Evolutionary conservation across 495 filamentous ascomycete genomes (phyloP).

Genomic region (Xylaria acuta): DNA sequence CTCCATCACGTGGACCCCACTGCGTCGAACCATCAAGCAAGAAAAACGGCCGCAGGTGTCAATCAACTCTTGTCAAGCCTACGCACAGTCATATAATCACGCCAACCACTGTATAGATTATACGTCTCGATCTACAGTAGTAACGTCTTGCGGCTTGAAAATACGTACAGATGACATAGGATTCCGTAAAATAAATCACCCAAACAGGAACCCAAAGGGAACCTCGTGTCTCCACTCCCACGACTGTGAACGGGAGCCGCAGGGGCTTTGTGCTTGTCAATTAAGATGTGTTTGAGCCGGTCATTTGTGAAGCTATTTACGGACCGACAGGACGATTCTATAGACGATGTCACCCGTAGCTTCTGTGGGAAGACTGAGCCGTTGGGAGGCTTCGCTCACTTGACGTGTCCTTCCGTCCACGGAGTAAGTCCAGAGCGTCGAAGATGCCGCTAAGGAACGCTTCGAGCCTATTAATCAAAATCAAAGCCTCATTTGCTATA

Average conservation of each 20-base stretch:
- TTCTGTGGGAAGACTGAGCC: not conserved
- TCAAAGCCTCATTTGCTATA: not conserved
- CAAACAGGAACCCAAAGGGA: no score
- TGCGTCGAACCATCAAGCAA: conserved; percentile 1
- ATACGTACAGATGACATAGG: no score
- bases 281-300: no score
- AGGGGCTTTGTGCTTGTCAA: no score
- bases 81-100: not conserved
- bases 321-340: not conserved
- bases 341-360: not conserved
- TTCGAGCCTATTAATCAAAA: not conserved
- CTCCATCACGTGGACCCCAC: conserved; percentile 10
- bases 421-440: no score
- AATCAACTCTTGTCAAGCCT: not conserved
- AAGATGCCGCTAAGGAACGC: no score
- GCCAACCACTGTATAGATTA: not conserved
- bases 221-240: no score
- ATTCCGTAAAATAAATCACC: no score
- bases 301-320: not conserved
- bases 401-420: no score
- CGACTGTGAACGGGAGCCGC: no score
- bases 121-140: not conserved
- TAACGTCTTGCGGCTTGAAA: not conserved
- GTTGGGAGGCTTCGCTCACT: no score
- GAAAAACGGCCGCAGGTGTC: not conserved